Conservation (phyloP, 257 asterid species). For the Solanum chiquidenum region DNA sequence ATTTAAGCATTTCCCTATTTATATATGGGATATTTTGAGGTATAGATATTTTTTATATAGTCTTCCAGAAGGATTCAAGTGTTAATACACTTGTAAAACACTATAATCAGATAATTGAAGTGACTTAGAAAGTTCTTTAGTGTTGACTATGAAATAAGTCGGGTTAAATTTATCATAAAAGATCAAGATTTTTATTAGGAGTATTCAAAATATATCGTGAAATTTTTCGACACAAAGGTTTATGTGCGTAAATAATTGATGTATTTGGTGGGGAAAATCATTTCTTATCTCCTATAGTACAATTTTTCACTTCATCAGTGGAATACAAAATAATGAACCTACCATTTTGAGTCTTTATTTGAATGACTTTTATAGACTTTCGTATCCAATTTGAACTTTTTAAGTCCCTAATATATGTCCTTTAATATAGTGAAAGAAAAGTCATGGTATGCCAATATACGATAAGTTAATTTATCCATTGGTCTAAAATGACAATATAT, state of each 20-base stretch:
- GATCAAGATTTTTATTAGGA: background rate
- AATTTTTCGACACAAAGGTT: background rate
- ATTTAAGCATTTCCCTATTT: background rate
- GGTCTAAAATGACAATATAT: background rate
- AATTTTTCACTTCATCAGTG: background rate
- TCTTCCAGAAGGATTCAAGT: background rate
- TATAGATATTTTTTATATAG: background rate
- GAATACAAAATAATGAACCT: background rate
- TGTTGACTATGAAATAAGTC: background rate
- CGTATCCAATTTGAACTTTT: background rate
- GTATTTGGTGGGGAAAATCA: background rate
- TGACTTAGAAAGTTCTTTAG: background rate
- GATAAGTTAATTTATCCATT: background rate
- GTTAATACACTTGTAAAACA: background rate
- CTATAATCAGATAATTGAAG: background rate
- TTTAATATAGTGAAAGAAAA: background rate
- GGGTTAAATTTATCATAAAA: background rate
- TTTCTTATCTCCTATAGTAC: background rate
- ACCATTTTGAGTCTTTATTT: background rate
- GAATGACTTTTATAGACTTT: background rate
- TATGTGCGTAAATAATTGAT: background rate
- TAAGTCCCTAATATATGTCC: background rate
- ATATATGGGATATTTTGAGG: background rate
- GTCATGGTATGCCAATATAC: background rate
- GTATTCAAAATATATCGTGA: background rate